Conservation (phyloP, 2,329 filamentous ascomycete genomes). For the Torrubiellomyces zombiae region DNA sequence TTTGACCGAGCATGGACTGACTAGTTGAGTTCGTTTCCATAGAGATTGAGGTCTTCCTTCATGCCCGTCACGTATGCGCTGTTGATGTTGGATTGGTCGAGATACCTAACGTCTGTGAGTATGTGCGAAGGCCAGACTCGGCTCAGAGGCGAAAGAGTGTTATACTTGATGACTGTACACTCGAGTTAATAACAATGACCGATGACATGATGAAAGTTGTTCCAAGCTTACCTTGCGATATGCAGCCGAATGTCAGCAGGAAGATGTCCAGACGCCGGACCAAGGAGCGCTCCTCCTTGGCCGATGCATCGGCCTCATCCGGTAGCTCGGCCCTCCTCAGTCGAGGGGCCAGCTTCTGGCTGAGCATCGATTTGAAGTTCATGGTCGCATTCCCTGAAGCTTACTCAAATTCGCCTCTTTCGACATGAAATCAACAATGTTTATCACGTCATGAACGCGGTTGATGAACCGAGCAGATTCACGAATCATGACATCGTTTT, state of each 20-base stretch:
- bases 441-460: too few relatives aligned
- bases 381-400: too few relatives aligned
- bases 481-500: too few relatives aligned
- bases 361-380: too few relatives aligned
- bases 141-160: too few relatives aligned
- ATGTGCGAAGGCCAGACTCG: background rate
- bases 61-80: slow-evolving; percentile 21
- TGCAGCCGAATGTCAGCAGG: slow-evolving; percentile 14
- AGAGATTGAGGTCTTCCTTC: slow-evolving; percentile 32
- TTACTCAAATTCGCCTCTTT: too few relatives aligned
- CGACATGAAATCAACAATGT: too few relatives aligned
- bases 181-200: slow-evolving; percentile 6
- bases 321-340: too few relatives aligned
- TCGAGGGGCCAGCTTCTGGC: too few relatives aligned
- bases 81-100: slow-evolving; percentile 12
- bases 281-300: slow-evolving; percentile 2
- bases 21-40: slow-evolving; percentile 12
- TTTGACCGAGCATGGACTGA: background rate
- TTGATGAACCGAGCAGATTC: too few relatives aligned
- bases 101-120: slow-evolving; percentile 18
- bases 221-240: slow-evolving; percentile 11
- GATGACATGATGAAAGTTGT: slow-evolving; percentile 10
- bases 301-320: too few relatives aligned
- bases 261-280: slow-evolving; percentile 5
- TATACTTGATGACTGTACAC: slow-evolving; percentile 1